Conservation (phyloP, 352 stramenopile species). For the Globisporangium irregulare region DNA sequence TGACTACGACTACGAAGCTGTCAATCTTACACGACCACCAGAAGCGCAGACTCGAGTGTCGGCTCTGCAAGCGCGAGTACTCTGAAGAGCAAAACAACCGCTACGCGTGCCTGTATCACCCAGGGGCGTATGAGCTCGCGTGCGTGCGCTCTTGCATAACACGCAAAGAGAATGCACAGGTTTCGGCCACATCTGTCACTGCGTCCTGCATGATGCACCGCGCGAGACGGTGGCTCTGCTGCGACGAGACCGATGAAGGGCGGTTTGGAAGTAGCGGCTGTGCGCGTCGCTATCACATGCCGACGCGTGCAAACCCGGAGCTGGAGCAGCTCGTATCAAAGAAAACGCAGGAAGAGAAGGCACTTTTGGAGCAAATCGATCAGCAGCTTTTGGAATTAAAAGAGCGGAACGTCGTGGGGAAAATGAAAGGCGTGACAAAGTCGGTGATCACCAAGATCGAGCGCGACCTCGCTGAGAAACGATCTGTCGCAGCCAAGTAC, state of each 20-base stretch:
- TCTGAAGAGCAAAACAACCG: slow-evolving; percentile 71
- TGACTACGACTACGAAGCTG: slow-evolving; percentile 25
- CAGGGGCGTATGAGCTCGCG: slow-evolving; percentile 57
- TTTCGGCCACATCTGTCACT: slow-evolving; percentile 9
- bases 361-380: slow-evolving; percentile 48
- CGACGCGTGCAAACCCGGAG: slow-evolving; percentile 38
- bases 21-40: slow-evolving; percentile 64
- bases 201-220: slow-evolving; percentile 71
- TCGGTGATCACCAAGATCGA: slow-evolving; percentile 53
- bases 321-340: slow-evolving; percentile 36
- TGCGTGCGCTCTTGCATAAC: slow-evolving; percentile 56
- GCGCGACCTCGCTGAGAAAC: slow-evolving; percentile 38
- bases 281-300: slow-evolving; percentile 53
- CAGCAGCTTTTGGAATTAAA: slow-evolving; percentile 56
- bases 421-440: slow-evolving; percentile 48
- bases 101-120: slow-evolving; percentile 64
- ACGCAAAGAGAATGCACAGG: slow-evolving; percentile 17
- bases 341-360: slow-evolving; percentile 44
- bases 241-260: slow-evolving; percentile 69
- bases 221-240: slow-evolving; percentile 68
- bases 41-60: slow-evolving; percentile 45
- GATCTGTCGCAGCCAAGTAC: slow-evolving; percentile 47
- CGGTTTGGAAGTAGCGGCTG: slow-evolving; percentile 64
- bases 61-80: slow-evolving; percentile 62
- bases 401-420: slow-evolving; percentile 51